A percentile compares a stretch with the other conserved stretches of the same genome.
These are phyloP conservation scores for Castanospermum australe DNA, from an alignment of 306 rosid species.

Conservation along the genomic window DNA sequence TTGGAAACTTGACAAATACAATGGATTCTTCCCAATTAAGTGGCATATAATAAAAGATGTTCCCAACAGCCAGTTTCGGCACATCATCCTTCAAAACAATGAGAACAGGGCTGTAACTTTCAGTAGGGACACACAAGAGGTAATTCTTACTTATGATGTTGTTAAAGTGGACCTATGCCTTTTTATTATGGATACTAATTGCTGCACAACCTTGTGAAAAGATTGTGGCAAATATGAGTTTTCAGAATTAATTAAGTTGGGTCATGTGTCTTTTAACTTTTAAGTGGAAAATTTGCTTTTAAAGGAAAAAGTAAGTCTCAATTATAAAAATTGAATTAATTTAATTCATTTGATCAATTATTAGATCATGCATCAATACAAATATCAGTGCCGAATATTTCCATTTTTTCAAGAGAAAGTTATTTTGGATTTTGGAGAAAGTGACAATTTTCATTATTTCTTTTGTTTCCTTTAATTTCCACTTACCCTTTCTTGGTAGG, in stretches of 20 bases:
- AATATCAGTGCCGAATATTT: background rate
- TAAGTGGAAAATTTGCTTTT: background rate
- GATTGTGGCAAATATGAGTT: background rate
- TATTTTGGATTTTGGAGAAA: background rate
- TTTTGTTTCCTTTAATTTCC: background rate
- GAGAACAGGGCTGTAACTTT: constrained; percentile 70
- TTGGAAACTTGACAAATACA: constrained; percentile 79
- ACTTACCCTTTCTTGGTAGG: background rate
- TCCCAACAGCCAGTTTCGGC: constrained; percentile 62
- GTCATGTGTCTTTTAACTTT: background rate
- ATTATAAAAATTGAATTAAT: background rate
- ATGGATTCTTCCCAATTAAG: constrained; percentile 79
- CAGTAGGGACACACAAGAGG: constrained; percentile 94
- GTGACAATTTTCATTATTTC: background rate
- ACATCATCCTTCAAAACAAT: constrained; percentile 64
- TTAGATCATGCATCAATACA: background rate
- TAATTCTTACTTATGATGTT: constrained; percentile 30
- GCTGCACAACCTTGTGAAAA: background rate
- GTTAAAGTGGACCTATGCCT: background rate
- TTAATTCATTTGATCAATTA: background rate
- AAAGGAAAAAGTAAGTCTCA: background rate
- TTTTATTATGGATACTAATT: background rate
- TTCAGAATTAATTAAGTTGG: background rate
- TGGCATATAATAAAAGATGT: constrained; percentile 86
- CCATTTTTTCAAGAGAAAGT: background rate